A percentile compares a stretch with the other conserved stretches of the same genome.
phyloP scores from a whole-genome alignment of 1,284 basidiomycete species.

The Schizophyllum amplum region DNA sequence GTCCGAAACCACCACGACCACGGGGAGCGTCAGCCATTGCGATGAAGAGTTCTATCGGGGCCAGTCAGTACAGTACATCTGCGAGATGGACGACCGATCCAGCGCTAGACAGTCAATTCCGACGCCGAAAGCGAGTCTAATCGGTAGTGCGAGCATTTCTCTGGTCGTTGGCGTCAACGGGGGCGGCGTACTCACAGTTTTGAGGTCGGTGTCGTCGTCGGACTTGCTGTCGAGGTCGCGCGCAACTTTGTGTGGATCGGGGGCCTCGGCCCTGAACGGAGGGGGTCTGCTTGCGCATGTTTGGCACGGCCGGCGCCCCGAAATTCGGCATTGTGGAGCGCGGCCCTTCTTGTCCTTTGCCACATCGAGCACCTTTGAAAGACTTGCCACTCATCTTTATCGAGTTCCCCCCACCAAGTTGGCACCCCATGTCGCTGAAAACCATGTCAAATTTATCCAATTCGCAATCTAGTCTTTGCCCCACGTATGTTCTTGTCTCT shows the following conservation, averaged over 20 bases:
- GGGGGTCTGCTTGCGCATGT: constrained; percentile 7
- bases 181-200: constrained; percentile 21
- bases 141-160: not conserved
- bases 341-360: not conserved
- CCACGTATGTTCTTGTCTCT: constrained; percentile 54
- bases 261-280: not conserved
- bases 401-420: constrained; percentile 46
- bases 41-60: constrained; percentile 10
- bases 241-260: constrained; percentile 6
- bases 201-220: constrained; percentile 29
- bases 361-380: not conserved
- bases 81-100: constrained; percentile 23
- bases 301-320: constrained; percentile 12
- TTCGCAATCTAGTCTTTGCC: constrained; percentile 83
- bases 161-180: not conserved
- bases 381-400: not conserved
- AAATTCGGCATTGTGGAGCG: not conserved
- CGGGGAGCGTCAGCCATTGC: constrained; percentile 66
- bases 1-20: constrained; percentile 82
- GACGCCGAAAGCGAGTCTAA: not conserved
- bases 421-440: constrained; percentile 70
- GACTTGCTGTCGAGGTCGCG: constrained; percentile 19
- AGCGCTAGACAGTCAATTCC: constrained; percentile 15
- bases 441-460: constrained; percentile 62
- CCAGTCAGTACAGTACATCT: constrained; percentile 20